Evolutionary conservation across 1,284 basidiomycete genomes (phyloP).

Genomic region (Cutaneotrichosporon sp.): DNA sequence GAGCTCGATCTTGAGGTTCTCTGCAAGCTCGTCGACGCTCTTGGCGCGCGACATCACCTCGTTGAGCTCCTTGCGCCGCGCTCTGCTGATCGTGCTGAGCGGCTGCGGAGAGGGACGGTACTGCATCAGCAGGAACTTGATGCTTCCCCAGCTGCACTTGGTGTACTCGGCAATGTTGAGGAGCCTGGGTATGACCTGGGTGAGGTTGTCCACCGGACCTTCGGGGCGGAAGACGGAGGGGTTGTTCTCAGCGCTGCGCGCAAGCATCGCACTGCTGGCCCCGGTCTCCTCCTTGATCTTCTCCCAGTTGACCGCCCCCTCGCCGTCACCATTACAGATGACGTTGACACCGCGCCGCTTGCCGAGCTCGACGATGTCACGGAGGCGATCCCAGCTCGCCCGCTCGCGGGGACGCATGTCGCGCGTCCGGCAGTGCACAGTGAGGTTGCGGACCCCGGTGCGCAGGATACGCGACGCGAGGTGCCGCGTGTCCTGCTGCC

Average conservation of each 20-base stretch:
- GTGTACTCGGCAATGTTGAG: slow-evolving; percentile 69
- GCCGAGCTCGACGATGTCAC: slow-evolving; percentile 73
- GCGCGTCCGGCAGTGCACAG: slow-evolving; percentile 92
- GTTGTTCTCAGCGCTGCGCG: slow-evolving; percentile 88
- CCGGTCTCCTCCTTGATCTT: slow-evolving; percentile 73
- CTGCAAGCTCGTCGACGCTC: slow-evolving; percentile 62
- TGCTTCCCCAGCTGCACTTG: slow-evolving; percentile 75
- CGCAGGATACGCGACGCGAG: slow-evolving; percentile 82
- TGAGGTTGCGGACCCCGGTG: slow-evolving; percentile 85
- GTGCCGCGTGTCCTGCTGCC: slow-evolving; percentile 78
- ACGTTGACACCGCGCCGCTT: slow-evolving; percentile 67
- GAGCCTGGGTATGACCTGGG: slow-evolving; percentile 69
- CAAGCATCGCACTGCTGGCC: slow-evolving; percentile 93
- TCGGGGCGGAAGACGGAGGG: slow-evolving; percentile 77
- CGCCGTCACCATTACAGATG: slow-evolving; percentile 91
- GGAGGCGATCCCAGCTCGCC: slow-evolving; percentile 75
- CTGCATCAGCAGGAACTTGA: slow-evolving; percentile 86
- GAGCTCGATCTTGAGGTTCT: slow-evolving; percentile 54
- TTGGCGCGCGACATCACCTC: slow-evolving; percentile 65
- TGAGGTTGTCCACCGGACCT: slow-evolving; percentile 69
- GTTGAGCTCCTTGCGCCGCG: slow-evolving; percentile 62
- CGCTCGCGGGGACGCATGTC: slow-evolving; percentile 83
- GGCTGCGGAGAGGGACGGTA: slow-evolving; percentile 61
- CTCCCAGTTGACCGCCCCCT: slow-evolving; percentile 73
- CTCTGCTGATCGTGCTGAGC: slow-evolving; percentile 60